Conservation (phyloP, 768 basidiomycete species). For the Paxillus rubicundulus region DNA sequence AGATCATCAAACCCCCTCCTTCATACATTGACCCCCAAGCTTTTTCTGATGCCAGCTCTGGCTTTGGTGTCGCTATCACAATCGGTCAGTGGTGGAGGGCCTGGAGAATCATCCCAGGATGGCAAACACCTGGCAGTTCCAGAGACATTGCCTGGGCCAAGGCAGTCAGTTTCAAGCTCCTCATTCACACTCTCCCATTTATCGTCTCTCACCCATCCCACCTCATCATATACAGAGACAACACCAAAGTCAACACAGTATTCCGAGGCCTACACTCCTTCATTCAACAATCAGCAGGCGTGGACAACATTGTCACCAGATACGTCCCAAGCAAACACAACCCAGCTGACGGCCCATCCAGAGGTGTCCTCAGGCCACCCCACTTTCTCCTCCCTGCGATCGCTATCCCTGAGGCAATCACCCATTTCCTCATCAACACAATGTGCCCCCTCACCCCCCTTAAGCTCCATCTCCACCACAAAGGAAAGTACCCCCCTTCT, state of each 20-base stretch:
- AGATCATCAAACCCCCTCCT: slow-evolving; percentile 28
- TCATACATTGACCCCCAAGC: slow-evolving; percentile 30
- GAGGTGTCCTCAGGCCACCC: background rate
- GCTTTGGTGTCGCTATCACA: slow-evolving; percentile 34
- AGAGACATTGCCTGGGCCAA: slow-evolving; percentile 48
- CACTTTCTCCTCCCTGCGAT: background rate
- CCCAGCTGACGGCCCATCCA: background rate
- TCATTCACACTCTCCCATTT: slow-evolving; percentile 20
- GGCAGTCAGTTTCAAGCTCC: slow-evolving; percentile 43
- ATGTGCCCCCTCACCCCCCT: no score
- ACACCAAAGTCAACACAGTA: slow-evolving; percentile 28
- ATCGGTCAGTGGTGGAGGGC: slow-evolving; percentile 31
- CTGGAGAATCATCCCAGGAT: slow-evolving; percentile 31
- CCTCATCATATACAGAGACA: slow-evolving; percentile 36
- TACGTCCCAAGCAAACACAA: background rate
- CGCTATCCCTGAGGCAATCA: no score
- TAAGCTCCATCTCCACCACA: no score
- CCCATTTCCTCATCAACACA: no score
- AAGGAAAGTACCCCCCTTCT: no score
- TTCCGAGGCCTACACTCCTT: slow-evolving; percentile 27
- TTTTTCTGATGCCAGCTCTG: slow-evolving; percentile 43
- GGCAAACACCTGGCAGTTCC: slow-evolving; percentile 19
- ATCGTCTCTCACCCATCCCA: slow-evolving; percentile 1
- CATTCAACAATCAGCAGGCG: background rate
- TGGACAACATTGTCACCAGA: no score